Percentiles rank a stretch among this genome's conserved stretches.
Conservation (phyloP, 1,284 basidiomycete genomes). For the Sporisorium graminicola region DNA sequence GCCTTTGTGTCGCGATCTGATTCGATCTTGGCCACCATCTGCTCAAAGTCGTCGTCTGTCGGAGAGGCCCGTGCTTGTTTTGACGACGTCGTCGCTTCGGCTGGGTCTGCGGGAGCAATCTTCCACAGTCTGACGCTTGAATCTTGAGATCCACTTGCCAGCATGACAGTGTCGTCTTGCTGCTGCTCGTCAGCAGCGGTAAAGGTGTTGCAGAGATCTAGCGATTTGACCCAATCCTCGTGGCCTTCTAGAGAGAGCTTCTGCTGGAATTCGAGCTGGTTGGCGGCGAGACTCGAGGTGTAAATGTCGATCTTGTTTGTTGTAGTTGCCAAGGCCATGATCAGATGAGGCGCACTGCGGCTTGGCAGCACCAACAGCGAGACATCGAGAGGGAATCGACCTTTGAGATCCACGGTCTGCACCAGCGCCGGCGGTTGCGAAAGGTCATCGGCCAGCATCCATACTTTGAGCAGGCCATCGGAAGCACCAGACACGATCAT, state of each 20-base stretch:
- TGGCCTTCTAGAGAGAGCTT: slow-evolving; percentile 61
- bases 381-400: slow-evolving; percentile 61
- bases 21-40: slow-evolving; percentile 60
- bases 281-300: slow-evolving; percentile 12
- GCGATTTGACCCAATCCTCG: slow-evolving; percentile 67
- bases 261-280: slow-evolving; percentile 32
- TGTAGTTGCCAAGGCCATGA: slow-evolving; percentile 63
- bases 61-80: not conserved
- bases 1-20: slow-evolving; percentile 42
- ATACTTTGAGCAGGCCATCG: slow-evolving; percentile 58
- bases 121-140: slow-evolving; percentile 65
- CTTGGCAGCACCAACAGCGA: slow-evolving; percentile 53
- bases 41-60: slow-evolving; percentile 61
- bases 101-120: slow-evolving; percentile 24
- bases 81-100: not conserved
- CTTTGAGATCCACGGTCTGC: slow-evolving; percentile 54
- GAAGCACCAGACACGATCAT: slow-evolving; percentile 60
- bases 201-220: slow-evolving; percentile 55
- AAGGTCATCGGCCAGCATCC: slow-evolving; percentile 23
- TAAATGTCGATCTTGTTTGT: slow-evolving; percentile 59
- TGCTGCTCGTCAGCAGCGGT: not conserved
- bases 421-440: slow-evolving; percentile 12
- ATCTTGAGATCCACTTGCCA: slow-evolving; percentile 66
- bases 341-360: slow-evolving; percentile 9
- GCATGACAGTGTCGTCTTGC: slow-evolving; percentile 36